These are phyloP conservation scores for Niveomyces coronatus DNA, from an alignment of 2,329 filamentous ascomycete genomes.

Conservation along the genomic window DNA sequence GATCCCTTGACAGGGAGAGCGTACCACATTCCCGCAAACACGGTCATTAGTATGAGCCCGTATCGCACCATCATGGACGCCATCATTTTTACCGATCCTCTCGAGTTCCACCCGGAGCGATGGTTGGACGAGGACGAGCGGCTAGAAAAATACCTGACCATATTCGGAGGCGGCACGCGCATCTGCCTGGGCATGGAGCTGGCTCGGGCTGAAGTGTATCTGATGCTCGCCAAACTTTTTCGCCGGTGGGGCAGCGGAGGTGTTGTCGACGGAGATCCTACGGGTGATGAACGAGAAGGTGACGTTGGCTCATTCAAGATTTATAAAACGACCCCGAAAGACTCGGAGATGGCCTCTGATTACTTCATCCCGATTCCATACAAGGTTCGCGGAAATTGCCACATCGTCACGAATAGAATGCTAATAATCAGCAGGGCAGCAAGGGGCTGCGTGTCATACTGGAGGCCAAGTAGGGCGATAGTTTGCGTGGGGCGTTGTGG, in stretches of 20 bases:
- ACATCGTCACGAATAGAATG: not conserved
- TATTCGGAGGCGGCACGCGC: constrained; percentile 26
- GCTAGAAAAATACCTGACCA: constrained; percentile 23
- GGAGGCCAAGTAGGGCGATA: too few species aligned
- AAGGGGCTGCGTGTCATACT: constrained; percentile 25
- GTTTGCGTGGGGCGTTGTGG: too few species aligned
- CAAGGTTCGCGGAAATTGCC: constrained; percentile 17
- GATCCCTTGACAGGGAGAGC: constrained; percentile 18
- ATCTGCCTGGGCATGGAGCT: constrained; percentile 28
- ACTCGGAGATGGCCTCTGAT: constrained; percentile 27
- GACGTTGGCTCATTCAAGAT: constrained; percentile 25
- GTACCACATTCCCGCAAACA: constrained; percentile 23
- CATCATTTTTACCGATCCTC: constrained; percentile 22
- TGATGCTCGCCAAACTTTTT: constrained; percentile 27
- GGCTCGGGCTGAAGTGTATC: constrained; percentile 28
- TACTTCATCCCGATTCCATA: constrained; percentile 30
- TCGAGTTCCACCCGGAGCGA: constrained; percentile 25
- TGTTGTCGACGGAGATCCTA: constrained; percentile 18
- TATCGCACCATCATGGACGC: constrained; percentile 26
- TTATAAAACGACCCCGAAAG: constrained; percentile 24
- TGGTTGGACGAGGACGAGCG: constrained; percentile 24
- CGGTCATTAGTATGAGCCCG: constrained; percentile 27
- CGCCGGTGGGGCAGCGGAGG: constrained; percentile 26
- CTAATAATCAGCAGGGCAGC: constrained; percentile 18
- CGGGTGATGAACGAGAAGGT: constrained; percentile 22